Evolutionary conservation across 2,329 filamentous ascomycete genomes (phyloP).

Genomic region (Diplocarpon rosae): DNA sequence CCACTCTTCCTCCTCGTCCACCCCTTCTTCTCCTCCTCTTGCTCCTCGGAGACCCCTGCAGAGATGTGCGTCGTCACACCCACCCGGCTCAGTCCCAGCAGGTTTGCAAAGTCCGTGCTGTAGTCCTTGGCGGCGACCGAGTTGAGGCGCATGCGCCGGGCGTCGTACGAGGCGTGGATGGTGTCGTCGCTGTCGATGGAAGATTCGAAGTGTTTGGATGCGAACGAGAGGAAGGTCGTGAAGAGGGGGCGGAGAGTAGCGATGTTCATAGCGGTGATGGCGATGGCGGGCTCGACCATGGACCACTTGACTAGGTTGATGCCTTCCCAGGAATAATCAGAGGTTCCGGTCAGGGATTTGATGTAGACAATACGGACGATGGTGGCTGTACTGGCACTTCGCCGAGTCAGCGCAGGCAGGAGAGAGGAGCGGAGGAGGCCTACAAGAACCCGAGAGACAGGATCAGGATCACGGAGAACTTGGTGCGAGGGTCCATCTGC

Average conservation of each 20-base stretch:
- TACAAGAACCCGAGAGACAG: conserved; percentile 32
- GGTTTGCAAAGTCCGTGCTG: conserved; percentile 19
- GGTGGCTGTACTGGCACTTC: conserved; percentile 32
- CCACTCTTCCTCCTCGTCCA: conserved; percentile 1
- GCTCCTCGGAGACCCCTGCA: conserved; percentile 7
- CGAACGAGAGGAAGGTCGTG: conserved; percentile 16
- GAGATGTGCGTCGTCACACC: conserved; percentile 20
- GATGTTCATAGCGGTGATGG: conserved; percentile 31
- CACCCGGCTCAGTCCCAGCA: conserved; percentile 17
- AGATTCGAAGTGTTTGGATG: conserved; percentile 11
- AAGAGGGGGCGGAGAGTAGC: conserved; percentile 32
- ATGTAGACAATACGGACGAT: conserved; percentile 35
- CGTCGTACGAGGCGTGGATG: no score
- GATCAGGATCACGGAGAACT: conserved; percentile 27
- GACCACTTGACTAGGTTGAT: conserved; percentile 35
- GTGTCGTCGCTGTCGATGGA: conserved; percentile 9
- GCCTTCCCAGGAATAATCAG: conserved; percentile 32
- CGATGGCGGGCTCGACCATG: conserved; percentile 33
- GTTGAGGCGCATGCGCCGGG: conserved; percentile 2
- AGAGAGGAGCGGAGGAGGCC: conserved; percentile 7
- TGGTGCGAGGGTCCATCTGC: conserved; percentile 24
- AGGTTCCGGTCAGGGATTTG: conserved; percentile 27
- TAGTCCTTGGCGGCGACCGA: conserved; percentile 12
- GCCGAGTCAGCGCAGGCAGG: background rate
- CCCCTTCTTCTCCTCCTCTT: conserved; percentile 5